These are phyloP conservation scores for Boletus coccyginus DNA, from an alignment of 768 basidiomycete species.

Conservation along the genomic window DNA sequence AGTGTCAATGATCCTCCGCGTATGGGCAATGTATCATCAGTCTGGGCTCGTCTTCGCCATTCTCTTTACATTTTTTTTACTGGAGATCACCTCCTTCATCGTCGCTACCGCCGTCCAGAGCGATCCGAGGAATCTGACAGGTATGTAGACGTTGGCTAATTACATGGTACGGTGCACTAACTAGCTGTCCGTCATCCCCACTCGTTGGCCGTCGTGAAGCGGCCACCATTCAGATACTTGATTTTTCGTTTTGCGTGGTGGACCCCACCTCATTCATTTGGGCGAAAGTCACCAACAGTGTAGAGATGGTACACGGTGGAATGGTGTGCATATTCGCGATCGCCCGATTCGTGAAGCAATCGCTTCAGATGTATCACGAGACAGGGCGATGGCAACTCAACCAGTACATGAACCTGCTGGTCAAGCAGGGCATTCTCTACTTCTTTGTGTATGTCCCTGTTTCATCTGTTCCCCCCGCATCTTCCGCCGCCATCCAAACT, in stretches of 20 bases:
- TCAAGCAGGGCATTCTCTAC: background rate
- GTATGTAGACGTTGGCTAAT: background rate
- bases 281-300: too few species aligned
- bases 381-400: background rate
- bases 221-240: background rate
- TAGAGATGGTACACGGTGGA: background rate
- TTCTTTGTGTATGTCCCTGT: background rate
- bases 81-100: background rate
- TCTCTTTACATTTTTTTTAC: background rate
- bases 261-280: background rate
- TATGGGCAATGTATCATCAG: slow-evolving; percentile 1
- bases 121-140: background rate
- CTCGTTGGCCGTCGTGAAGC: background rate
- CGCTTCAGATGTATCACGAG: background rate
- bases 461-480: background rate
- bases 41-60: background rate
- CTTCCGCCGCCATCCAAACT: background rate
- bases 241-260: background rate
- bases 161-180: background rate
- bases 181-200: background rate
- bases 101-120: background rate
- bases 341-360: background rate
- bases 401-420: too few species aligned
- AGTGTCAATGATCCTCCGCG: background rate
- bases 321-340: background rate